Evolutionary conservation across 495 filamentous ascomycete species (phyloP).

Genomic region (Cryomyces antarcticus): DNA sequence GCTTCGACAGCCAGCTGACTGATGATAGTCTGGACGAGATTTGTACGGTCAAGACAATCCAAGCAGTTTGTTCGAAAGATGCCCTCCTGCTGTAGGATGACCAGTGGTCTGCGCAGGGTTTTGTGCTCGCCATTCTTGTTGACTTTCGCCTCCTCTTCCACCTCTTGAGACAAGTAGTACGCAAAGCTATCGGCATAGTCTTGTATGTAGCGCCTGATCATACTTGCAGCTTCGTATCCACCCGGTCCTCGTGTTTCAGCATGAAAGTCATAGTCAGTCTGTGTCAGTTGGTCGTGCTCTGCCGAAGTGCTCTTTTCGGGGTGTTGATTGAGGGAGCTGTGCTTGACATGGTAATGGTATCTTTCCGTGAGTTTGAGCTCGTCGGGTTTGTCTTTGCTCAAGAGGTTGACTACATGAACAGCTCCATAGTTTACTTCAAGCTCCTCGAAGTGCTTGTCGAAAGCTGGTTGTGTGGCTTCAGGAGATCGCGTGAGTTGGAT

Average conservation of each 20-base stretch:
- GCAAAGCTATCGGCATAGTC: slow-evolving; percentile 67
- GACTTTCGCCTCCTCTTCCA: slow-evolving; percentile 23
- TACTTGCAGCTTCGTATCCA: slow-evolving; percentile 72
- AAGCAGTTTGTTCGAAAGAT: slow-evolving; percentile 92
- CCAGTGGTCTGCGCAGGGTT: slow-evolving; percentile 30
- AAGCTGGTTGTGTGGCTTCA: slow-evolving; percentile 86
- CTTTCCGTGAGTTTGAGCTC: slow-evolving; percentile 62
- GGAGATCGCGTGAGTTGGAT: slow-evolving; percentile 73
- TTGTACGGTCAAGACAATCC: slow-evolving; percentile 89
- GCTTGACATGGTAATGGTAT: slow-evolving; percentile 55
- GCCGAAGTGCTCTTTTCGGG: slow-evolving; percentile 9
- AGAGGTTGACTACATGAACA: slow-evolving; percentile 75
- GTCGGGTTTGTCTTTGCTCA: slow-evolving; percentile 67
- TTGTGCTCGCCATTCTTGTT: slow-evolving; percentile 13
- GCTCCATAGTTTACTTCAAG: slow-evolving; percentile 72
- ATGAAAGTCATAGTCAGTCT: slow-evolving; percentile 86
- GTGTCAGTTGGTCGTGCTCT: slow-evolving; percentile 47
- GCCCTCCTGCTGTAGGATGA: slow-evolving; percentile 77
- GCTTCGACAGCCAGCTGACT: slow-evolving; percentile 74
- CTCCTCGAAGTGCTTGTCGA: slow-evolving; percentile 78
- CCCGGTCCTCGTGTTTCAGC: slow-evolving; percentile 73
- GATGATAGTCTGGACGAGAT: slow-evolving; percentile 87
- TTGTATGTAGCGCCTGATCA: slow-evolving; percentile 54
- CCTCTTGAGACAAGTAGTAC: slow-evolving; percentile 68
- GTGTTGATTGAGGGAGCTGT: slow-evolving; percentile 40